phyloP scores from a whole-genome alignment of 2,329 filamentous ascomycete genomes.

The Colletotrichum lindemuthianum region DNA sequence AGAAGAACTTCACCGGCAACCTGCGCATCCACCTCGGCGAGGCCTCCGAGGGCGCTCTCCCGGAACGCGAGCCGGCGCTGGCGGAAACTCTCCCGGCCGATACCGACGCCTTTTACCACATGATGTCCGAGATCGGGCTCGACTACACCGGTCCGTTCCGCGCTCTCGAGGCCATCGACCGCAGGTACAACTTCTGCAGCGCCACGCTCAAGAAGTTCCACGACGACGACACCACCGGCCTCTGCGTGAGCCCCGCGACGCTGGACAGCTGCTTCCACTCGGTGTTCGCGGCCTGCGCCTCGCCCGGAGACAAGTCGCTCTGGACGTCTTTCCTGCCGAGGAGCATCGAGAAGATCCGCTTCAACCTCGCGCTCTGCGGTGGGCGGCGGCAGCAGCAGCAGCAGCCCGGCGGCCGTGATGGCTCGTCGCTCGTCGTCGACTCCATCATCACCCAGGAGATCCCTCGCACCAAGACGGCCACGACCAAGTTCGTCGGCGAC shows the following conservation, averaged over 20 bases:
- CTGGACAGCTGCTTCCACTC: slow-evolving; percentile 50
- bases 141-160: slow-evolving; percentile 38
- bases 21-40: slow-evolving; percentile 38
- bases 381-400: too few relatives aligned
- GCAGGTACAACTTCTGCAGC: slow-evolving; percentile 33
- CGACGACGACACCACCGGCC: slow-evolving; percentile 17
- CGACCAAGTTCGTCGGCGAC: slow-evolving; percentile 49
- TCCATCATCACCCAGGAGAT: slow-evolving; percentile 44
- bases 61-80: slow-evolving; percentile 35
- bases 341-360: slow-evolving; percentile 38
- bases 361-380: slow-evolving; percentile 31
- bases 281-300: slow-evolving; percentile 44
- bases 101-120: slow-evolving; percentile 37
- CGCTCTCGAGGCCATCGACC: slow-evolving; percentile 35
- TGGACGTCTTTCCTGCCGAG: slow-evolving; percentile 46
- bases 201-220: slow-evolving; percentile 41
- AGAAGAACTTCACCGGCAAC: slow-evolving; percentile 37
- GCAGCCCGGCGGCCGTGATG: too few relatives aligned
- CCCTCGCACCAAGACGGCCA: slow-evolving; percentile 37
- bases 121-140: slow-evolving; percentile 36
- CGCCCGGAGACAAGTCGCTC: slow-evolving; percentile 46
- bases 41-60: slow-evolving; percentile 34
- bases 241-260: slow-evolving; percentile 46
- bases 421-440: slow-evolving; percentile 42
- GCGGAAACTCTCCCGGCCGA: slow-evolving; percentile 35